These are phyloP conservation scores for Cyphellophora europaea DNA, from an alignment of 2,329 filamentous ascomycete genomes.

Conservation along the genomic window DNA sequence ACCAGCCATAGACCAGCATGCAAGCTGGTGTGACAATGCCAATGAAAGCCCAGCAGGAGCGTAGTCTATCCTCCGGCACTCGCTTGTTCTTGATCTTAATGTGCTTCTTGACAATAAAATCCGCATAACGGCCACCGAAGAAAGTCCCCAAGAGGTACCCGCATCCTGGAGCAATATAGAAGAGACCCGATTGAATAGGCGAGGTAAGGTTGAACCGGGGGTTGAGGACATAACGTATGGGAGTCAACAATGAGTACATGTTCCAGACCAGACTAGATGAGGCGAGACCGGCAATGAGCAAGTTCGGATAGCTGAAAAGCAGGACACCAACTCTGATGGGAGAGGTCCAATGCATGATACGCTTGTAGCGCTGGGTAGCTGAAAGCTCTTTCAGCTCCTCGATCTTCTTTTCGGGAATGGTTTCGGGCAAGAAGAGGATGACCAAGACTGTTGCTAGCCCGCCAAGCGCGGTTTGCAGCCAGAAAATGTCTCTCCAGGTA, in stretches of 20 bases:
- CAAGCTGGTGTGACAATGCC: constrained; percentile 50
- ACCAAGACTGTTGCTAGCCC: constrained; percentile 51
- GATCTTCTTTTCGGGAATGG: constrained; percentile 56
- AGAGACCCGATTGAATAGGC: constrained; percentile 59
- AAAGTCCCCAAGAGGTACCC: constrained; percentile 63
- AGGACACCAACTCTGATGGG: constrained; percentile 52
- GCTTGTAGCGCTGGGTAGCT: constrained; percentile 37
- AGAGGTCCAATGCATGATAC: constrained; percentile 56
- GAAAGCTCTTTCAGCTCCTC: constrained; percentile 50
- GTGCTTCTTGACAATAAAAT: constrained; percentile 56
- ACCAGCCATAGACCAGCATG: constrained; percentile 63
- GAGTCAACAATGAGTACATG: constrained; percentile 60
- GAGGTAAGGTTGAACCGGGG: constrained; percentile 60
- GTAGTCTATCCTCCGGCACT: constrained; percentile 59
- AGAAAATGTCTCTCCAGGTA: constrained; percentile 68
- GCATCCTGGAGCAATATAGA: constrained; percentile 64
- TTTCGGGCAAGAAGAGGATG: constrained; percentile 62
- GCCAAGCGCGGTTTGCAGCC: constrained; percentile 62
- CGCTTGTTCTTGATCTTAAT: constrained; percentile 52
- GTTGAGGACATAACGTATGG: constrained; percentile 64
- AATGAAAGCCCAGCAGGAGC: constrained; percentile 49
- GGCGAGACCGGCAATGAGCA: constrained; percentile 52
- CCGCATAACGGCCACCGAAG: constrained; percentile 63
- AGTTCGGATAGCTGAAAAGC: constrained; percentile 60
- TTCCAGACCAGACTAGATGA: constrained; percentile 63